Evolutionary conservation across 2,329 filamentous ascomycete species (phyloP).

Genomic region (Whalleya microplaca): DNA sequence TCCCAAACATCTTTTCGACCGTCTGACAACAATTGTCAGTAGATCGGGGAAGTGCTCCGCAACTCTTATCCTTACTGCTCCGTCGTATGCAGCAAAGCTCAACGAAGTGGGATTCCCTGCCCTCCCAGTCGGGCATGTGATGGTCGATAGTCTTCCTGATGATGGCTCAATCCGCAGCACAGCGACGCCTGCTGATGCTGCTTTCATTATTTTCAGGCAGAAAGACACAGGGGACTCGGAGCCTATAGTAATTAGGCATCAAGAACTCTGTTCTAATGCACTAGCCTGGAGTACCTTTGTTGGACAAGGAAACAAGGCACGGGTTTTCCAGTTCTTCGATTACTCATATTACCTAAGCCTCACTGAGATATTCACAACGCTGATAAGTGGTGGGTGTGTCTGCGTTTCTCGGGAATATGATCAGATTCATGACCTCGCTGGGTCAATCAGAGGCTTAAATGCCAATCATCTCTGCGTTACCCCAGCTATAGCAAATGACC

Average conservation of each 20-base stretch:
- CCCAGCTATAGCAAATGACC: background rate
- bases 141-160: background rate
- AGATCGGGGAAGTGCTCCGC: constrained; percentile 43
- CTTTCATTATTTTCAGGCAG: background rate
- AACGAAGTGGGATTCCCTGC: background rate
- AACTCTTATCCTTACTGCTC: background rate
- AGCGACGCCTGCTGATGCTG: background rate
- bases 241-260: constrained; percentile 39
- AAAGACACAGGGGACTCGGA: background rate
- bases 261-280: background rate
- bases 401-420: constrained; percentile 43
- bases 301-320: constrained; percentile 6
- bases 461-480: background rate
- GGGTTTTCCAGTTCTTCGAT: constrained; percentile 32
- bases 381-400: constrained; percentile 43
- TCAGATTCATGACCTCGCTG: constrained; percentile 32
- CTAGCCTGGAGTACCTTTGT: background rate
- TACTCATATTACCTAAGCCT: constrained; percentile 45
- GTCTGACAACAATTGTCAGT: constrained; percentile 7
- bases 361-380: constrained; percentile 42
- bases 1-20: constrained; percentile 34
- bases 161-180: background rate
- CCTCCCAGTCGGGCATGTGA: background rate
- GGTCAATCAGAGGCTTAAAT: background rate
- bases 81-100: background rate